Evolutionary conservation across 176 grass and related monocot species (phyloP), one percentile per base, ranked within the genome.

Genomic region (Hyparrhenia diplandra): DNA sequence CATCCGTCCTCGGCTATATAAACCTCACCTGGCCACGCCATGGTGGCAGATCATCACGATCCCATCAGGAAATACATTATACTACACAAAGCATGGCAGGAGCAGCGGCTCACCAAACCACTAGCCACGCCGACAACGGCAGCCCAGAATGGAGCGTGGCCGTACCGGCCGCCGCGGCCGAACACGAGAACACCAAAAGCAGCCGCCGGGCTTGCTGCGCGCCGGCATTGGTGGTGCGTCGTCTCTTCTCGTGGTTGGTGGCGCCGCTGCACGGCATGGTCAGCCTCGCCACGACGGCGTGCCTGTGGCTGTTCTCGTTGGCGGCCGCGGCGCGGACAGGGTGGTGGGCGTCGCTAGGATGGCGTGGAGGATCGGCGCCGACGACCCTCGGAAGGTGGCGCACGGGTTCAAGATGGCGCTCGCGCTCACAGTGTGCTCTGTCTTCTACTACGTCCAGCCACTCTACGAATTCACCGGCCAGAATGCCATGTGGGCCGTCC

Each of bases 351-450:
- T 87, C 13, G 60, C 39, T 9, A 68, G 25, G 78, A 90, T 17
- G 51, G 75, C 83, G 10, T 84, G 84, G 92, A 87, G 30, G 84
- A 87, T 95, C 24, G 92, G 77, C 24, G 79, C 77, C 0, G 92
- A 90, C 60, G 92, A 92, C 75, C 92, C 89, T 1, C 47, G 92
- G 43, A 92, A 58, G 39, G 79, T 41, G 72, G 67, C 76, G 58
- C 92, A 95, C 67, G 74, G 86, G 21, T 55, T 95, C 46, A 95
- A 95, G 63, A 77, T 92, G 30, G 87, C 87, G 18, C 92, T 95
- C 16, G 81, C 90, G 34, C 64, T 95, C 45, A 72, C 77, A 29
- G 51, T 91, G 84, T 95, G 84, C 70, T 92, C 89, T 11, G 0
- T 92, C 29, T 87, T 89, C 90, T 95, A 88, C 87, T 95, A 90